Evolutionary conservation across 2,329 filamentous ascomycete species (phyloP), one percentile per base, ranked within the genome.

Genomic region (Ambrosiella xylebori): DNA sequence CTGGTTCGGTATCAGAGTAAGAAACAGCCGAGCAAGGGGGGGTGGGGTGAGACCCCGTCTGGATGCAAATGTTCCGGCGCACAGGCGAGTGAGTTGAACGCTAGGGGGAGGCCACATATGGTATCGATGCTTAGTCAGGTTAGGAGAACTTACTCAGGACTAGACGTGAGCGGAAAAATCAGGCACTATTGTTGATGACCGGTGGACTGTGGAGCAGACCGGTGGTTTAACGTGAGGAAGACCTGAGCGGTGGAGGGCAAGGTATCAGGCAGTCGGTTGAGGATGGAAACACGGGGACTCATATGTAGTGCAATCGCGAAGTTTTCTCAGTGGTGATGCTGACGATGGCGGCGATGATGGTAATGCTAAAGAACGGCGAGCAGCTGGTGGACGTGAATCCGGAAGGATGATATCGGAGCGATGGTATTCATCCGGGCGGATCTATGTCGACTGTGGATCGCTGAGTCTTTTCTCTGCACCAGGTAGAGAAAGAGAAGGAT

Each of bases 341-440:
- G 44, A 8, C 2, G 2, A 47, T 47, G n/a, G 44, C 44, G 44
- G n/a, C 19, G 7, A 17, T 13, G 44, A 13, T 47, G n/a, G 13
- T 54, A 36, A 37, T 54, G 51, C 19, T 54, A 39, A 40, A 54
- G 51, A 38, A 41, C 36, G 38, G n/a, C 8, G 13, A 17, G 7
- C 9, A 15, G 39, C 17, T 15, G 27, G n/a, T n/a, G 61, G 61
- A 58, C 57, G 59, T 57, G 49, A 58, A 59, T 51, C 40, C 54
- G 54, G 3, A 53, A 15, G 52, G 49, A 19, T 8, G 5, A 39
- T 54, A 54, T 53, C 19, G 35, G 36, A 13, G 44, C 44, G 19
- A 47, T 8, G 44, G 19, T 13, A 17, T 13, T 17, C n/a, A 15
- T 17, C n/a, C 13, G 44, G 44, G 44, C 44, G 40, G 40, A 41